These are phyloP conservation scores for Candida sphagnicola DNA, from an alignment of 805 yeast species.

Conservation along the genomic window DNA sequence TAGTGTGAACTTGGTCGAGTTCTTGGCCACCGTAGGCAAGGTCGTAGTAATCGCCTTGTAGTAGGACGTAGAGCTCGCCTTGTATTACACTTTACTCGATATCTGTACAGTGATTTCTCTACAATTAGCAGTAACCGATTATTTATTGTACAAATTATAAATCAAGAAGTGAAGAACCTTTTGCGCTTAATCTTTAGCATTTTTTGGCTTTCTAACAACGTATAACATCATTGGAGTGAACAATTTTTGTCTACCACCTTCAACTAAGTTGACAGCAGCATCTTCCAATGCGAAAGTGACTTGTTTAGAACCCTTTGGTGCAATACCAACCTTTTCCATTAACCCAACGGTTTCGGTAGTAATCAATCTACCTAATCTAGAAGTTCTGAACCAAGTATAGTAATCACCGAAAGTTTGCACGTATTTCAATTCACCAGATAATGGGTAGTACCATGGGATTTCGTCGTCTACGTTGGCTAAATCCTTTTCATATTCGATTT, in stretches of 20 bases:
- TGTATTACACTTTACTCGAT: no score
- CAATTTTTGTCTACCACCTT: slow-evolving; percentile 83
- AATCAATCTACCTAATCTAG: slow-evolving; percentile 76
- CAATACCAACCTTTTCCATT: slow-evolving; percentile 82
- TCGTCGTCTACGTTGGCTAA: slow-evolving; percentile 78
- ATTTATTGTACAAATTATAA: not conserved
- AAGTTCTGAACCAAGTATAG: slow-evolving; percentile 84
- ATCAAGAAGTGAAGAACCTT: not conserved
- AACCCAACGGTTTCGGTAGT: slow-evolving; percentile 77
- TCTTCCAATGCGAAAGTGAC: slow-evolving; percentile 93
- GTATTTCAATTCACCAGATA: slow-evolving; percentile 90
- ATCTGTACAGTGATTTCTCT: no score
- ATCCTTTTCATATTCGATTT: slow-evolving; percentile 70
- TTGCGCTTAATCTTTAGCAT: slow-evolving; percentile 9
- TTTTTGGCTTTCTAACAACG: slow-evolving; percentile 75
- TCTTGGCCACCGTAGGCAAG: no score
- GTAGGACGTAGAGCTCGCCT: no score
- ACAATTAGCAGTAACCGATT: no score
- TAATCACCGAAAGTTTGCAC: slow-evolving; percentile 75
- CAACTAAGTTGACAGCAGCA: slow-evolving; percentile 93
- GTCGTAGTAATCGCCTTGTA: no score
- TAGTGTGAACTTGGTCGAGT: no score
- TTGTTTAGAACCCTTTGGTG: slow-evolving; percentile 85
- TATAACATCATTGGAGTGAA: slow-evolving; percentile 98
- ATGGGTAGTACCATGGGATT: slow-evolving; percentile 97